Evolutionary conservation across 2,329 filamentous ascomycete genomes (phyloP).

Genomic region (Ambrosiella xylebori): DNA sequence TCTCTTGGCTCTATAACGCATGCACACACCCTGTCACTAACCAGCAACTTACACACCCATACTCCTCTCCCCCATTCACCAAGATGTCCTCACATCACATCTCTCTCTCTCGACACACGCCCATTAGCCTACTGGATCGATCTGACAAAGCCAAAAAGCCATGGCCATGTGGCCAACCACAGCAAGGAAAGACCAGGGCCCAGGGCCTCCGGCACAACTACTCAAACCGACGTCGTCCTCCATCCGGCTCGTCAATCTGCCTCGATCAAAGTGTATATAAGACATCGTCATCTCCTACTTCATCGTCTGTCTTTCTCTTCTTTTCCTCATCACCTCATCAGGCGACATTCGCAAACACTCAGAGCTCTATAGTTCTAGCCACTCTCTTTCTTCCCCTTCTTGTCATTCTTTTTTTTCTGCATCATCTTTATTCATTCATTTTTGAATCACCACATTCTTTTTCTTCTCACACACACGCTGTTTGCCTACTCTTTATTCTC

Average conservation of each 20-base stretch:
- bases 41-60: too few species aligned
- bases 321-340: constrained; percentile 1
- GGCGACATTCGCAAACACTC: constrained; percentile 2
- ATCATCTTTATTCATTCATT: neutral
- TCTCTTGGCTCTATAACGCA: neutral
- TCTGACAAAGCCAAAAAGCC: too few species aligned
- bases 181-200: too few species aligned
- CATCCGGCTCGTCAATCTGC: neutral
- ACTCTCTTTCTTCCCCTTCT: neutral
- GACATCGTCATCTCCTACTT: neutral
- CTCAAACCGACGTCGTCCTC: neutral
- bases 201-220: neutral
- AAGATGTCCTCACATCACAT: too few species aligned
- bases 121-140: too few species aligned
- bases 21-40: too few species aligned
- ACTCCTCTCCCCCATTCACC: too few species aligned
- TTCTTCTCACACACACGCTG: neutral
- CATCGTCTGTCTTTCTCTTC: neutral
- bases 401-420: constrained; percentile 1
- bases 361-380: constrained; percentile 10
- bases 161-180: too few species aligned
- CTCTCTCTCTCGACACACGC: too few species aligned
- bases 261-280: constrained; percentile 5
- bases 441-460: neutral
- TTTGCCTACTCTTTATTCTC: neutral